A percentile compares a stretch with the other conserved stretches of the same genome.
Evolutionary conservation across 306 rosid genomes (phyloP).

Genomic region (Gastrolobium bilobum): DNA sequence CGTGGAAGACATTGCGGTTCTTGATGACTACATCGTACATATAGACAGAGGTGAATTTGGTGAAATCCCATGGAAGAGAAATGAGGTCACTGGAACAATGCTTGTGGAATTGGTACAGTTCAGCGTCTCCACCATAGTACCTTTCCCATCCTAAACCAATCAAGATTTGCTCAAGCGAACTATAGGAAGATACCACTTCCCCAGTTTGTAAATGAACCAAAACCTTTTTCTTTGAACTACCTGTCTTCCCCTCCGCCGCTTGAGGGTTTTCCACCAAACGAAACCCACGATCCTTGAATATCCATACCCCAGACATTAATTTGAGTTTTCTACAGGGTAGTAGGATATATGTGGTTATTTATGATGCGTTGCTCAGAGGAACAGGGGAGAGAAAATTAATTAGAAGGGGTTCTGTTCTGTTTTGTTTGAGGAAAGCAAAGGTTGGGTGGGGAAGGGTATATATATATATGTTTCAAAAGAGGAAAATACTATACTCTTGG

Average conservation of each 20-base stretch:
- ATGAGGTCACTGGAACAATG: slow-evolving; percentile 73
- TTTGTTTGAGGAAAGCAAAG: slow-evolving; percentile 32
- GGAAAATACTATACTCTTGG: slow-evolving; percentile 41
- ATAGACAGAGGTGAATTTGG: slow-evolving; percentile 70
- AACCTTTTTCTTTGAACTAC: slow-evolving; percentile 48
- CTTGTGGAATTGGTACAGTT: slow-evolving; percentile 77
- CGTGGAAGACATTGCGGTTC: slow-evolving; percentile 77
- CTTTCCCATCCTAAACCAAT: slow-evolving; percentile 81
- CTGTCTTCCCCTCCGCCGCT: slow-evolving; percentile 39
- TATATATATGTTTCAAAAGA: slow-evolving; percentile 43
- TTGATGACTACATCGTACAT: slow-evolving; percentile 86
- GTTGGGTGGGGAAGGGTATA: background rate
- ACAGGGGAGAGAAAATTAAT: background rate
- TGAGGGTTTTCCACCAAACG: slow-evolving; percentile 62
- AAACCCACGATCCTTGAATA: slow-evolving; percentile 68
- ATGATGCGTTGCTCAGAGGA: background rate
- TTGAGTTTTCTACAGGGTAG: too few relatives aligned
- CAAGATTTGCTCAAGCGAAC: slow-evolving; percentile 62
- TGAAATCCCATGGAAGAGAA: slow-evolving; percentile 73
- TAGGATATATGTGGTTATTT: too few relatives aligned
- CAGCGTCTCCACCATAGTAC: slow-evolving; percentile 69
- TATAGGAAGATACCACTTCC: slow-evolving; percentile 63
- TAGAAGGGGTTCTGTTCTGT: background rate
- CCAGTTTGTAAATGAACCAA: slow-evolving; percentile 74
- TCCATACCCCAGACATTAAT: slow-evolving; percentile 81